Percentiles rank a stretch among this genome's conserved stretches.
Evolutionary conservation across 1,139 yeast species (phyloP).

Genomic region (Sugiyamaella neomexicana): DNA sequence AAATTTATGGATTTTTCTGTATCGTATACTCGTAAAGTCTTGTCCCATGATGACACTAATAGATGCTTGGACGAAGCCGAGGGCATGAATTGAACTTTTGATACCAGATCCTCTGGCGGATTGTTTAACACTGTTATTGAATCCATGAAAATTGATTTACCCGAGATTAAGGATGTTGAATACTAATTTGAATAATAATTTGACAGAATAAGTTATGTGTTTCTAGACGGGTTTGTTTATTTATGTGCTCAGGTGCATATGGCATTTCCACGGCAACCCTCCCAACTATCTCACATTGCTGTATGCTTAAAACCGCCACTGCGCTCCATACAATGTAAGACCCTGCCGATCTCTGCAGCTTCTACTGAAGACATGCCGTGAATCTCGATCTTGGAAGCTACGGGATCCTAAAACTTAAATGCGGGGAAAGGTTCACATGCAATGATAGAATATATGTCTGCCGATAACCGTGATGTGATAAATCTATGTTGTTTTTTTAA

Average conservation of each 20-base stretch:
- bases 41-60: constrained; percentile 44
- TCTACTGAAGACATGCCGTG: too few relatives aligned
- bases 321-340: neutral
- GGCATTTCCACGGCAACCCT: neutral
- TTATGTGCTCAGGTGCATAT: neutral
- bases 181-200: too few relatives aligned
- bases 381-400: neutral
- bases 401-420: neutral
- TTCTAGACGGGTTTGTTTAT: neutral
- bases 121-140: constrained; percentile 20
- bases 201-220: neutral
- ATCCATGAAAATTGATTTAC: too few relatives aligned
- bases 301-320: neutral
- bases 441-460: neutral
- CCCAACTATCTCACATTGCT: too few relatives aligned
- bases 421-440: constrained; percentile 3
- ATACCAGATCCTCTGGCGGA: constrained; percentile 38
- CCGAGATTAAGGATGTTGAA: neutral
- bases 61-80: constrained; percentile 28
- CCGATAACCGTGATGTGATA: neutral
- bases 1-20: constrained; percentile 20
- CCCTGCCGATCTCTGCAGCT: neutral
- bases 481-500: neutral
- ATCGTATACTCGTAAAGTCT: constrained; percentile 37
- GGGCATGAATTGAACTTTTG: constrained; percentile 35